Percentiles rank a stretch among this genome's conserved stretches.
phyloP scores from a whole-genome alignment of 345 rosid species.

The Sapria himalayana region DNA sequence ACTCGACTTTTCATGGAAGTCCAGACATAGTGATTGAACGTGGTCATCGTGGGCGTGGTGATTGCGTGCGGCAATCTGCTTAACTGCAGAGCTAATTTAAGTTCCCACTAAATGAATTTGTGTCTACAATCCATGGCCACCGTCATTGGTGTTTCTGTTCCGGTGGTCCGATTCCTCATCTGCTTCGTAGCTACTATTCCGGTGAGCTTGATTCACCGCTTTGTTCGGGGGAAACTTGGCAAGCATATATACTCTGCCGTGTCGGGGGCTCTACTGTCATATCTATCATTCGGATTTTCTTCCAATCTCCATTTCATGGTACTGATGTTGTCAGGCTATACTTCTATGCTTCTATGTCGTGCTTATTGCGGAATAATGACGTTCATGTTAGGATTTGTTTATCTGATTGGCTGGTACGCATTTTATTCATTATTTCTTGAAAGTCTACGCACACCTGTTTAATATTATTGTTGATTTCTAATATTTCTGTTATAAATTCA shows the following conservation, averaged over 20 bases:
- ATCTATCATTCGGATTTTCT: conserved; percentile 65
- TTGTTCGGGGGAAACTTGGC: conserved; percentile 38
- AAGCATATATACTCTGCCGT: conserved; percentile 49
- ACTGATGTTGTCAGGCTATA: conserved; percentile 57
- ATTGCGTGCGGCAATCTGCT: too few species aligned
- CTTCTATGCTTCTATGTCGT: conserved; percentile 51
- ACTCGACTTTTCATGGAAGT: too few species aligned
- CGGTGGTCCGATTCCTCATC: conserved; percentile 68
- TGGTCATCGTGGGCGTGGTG: too few species aligned
- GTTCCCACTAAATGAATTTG: too few species aligned
- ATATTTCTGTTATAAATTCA: too few species aligned
- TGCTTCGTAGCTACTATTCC: conserved; percentile 84
- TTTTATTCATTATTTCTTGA: neutral
- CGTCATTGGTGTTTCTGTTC: conserved; percentile 60
- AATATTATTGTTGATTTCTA: too few species aligned
- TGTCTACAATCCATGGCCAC: conserved; percentile 38
- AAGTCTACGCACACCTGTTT: too few species aligned
- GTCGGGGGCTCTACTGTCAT: conserved; percentile 54
- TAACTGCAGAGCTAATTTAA: too few species aligned
- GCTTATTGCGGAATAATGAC: conserved; percentile 50
- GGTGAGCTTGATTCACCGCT: conserved; percentile 36
- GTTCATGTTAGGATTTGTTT: conserved; percentile 52
- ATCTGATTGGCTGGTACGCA: conserved; percentile 76
- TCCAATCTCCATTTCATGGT: conserved; percentile 83
- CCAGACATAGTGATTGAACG: too few species aligned